These are phyloP conservation scores for Pythium vanterpoolii DNA, from an alignment of 352 stramenopile genomes.

Conservation along the genomic window DNA sequence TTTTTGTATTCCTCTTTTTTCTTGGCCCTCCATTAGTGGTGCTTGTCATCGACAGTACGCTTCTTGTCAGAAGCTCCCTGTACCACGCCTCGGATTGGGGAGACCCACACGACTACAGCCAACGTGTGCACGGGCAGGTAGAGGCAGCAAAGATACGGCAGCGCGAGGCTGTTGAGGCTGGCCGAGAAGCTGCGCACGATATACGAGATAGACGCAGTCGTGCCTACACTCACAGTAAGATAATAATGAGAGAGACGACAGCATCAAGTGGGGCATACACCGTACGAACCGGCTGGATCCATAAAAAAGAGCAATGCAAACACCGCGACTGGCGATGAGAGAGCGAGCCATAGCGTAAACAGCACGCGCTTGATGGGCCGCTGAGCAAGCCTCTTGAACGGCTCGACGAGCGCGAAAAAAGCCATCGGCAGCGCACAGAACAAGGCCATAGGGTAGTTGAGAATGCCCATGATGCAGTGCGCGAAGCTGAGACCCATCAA, in stretches of 20 bases:
- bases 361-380: slow-evolving; percentile 19
- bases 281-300: slow-evolving; percentile 24
- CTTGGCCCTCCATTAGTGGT: too few species aligned
- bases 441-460: slow-evolving; percentile 83
- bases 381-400: slow-evolving; percentile 10
- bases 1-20: too few species aligned
- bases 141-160: slow-evolving; percentile 66
- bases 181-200: slow-evolving; percentile 47
- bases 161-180: slow-evolving; percentile 49
- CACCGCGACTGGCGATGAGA: slow-evolving; percentile 48
- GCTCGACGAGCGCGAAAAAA: slow-evolving; percentile 54
- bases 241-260: background rate
- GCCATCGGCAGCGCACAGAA: slow-evolving; percentile 62
- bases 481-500: slow-evolving; percentile 30
- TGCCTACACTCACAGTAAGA: slow-evolving; percentile 17
- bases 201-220: slow-evolving; percentile 27
- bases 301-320: slow-evolving; percentile 26
- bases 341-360: slow-evolving; percentile 38
- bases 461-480: slow-evolving; percentile 70
- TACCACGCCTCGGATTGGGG: slow-evolving; percentile 3
- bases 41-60: background rate
- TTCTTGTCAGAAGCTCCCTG: background rate
- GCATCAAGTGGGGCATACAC: background rate
- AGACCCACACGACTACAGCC: slow-evolving; percentile 47
- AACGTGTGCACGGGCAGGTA: slow-evolving; percentile 73